Evolutionary conservation across 2,329 filamentous ascomycete genomes (phyloP).

Genomic region (Fusarium xylarioides): DNA sequence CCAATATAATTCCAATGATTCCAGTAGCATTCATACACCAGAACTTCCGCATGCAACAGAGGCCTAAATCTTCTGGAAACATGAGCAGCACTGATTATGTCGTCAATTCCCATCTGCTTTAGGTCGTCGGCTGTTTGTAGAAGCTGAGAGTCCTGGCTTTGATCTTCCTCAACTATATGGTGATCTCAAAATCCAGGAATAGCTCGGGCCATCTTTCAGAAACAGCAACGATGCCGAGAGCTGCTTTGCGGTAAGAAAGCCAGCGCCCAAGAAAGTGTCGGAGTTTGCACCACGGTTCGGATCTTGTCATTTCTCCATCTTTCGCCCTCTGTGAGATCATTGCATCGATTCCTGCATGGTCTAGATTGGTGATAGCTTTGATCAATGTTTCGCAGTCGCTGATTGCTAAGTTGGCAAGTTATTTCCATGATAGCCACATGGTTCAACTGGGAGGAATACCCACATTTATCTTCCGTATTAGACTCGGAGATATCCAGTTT

Average conservation of each 20-base stretch:
- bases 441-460: not conserved
- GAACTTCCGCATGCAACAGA: not conserved
- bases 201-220: not conserved
- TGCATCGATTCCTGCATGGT: not conserved
- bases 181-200: not conserved
- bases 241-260: not conserved
- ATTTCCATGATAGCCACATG: not conserved
- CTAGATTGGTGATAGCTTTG: not conserved
- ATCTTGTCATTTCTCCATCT: not conserved
- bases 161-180: not conserved
- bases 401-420: not conserved
- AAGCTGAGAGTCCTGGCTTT: not conserved
- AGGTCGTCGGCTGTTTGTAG: not conserved
- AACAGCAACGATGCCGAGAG: not conserved
- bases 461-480: not conserved
- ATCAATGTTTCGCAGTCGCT: not conserved
- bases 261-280: not conserved
- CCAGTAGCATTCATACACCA: not conserved
- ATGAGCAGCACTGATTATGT: not conserved
- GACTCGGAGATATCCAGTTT: not conserved
- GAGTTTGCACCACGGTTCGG: not conserved
- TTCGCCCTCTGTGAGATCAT: not conserved
- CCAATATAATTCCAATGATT: not conserved
- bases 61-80: not conserved
- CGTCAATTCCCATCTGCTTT: not conserved